Evolutionary conservation across 129 eudicot genomes (phyloP).

Genomic region (Helichrysum umbraculigerum): DNA sequence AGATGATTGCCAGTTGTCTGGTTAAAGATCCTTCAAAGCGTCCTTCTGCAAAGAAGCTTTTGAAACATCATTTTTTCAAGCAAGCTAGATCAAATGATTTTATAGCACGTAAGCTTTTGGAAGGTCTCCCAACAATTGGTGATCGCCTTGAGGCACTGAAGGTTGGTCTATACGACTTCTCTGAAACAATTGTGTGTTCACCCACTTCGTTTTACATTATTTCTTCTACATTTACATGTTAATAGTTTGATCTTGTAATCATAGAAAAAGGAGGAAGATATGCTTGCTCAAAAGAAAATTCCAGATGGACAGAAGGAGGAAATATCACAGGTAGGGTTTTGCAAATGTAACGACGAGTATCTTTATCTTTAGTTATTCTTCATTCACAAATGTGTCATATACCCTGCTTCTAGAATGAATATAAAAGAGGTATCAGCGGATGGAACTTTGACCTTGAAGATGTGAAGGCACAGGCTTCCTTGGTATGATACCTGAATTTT

Average conservation of each 20-base stretch:
- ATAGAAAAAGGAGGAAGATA: constrained; percentile 92
- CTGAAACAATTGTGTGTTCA: not conserved
- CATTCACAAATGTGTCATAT: constrained; percentile 17
- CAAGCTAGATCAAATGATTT: constrained; percentile 52
- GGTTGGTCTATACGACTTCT: constrained; percentile 43
- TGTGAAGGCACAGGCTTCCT: constrained; percentile 95
- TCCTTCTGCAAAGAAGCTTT: constrained; percentile 42
- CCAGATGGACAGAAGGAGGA: constrained; percentile 97
- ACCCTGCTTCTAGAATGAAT: constrained; percentile 72
- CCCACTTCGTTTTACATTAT: constrained; percentile 7
- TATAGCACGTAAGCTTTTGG: constrained; percentile 48
- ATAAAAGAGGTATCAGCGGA: constrained; percentile 94
- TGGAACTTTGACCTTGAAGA: constrained; percentile 98
- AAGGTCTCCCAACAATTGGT: constrained; percentile 79
- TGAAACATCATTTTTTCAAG: constrained; percentile 42
- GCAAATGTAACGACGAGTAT: constrained; percentile 18
- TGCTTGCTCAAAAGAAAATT: constrained; percentile 97
- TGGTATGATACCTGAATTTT: constrained; percentile 50
- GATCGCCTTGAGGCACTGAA: constrained; percentile 73
- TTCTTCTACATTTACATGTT: constrained; percentile 21
- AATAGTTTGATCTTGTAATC: constrained; percentile 12
- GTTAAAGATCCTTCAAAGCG: constrained; percentile 51
- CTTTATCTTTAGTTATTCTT: constrained; percentile 1
- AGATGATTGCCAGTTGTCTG: constrained; percentile 53
- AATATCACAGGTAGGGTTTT: constrained; percentile 83